Percentiles rank a stretch among this genome's conserved stretches.
These are phyloP conservation scores for Huntiella omanensis DNA, from an alignment of 2,329 filamentous ascomycete genomes.

Conservation along the genomic window DNA sequence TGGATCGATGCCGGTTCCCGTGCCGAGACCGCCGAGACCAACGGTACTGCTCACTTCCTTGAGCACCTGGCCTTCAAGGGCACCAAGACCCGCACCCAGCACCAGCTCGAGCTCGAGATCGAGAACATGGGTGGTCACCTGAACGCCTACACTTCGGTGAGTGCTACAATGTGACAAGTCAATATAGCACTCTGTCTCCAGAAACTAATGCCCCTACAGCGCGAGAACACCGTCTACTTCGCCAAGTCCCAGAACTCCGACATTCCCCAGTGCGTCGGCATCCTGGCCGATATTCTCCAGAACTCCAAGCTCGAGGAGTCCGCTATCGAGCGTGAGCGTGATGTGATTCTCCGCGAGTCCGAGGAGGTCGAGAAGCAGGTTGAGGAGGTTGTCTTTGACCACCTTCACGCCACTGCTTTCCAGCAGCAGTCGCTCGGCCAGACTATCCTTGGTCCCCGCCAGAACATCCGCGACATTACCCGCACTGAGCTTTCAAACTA, in stretches of 20 bases:
- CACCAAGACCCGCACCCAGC: conserved; percentile 82
- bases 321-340: conserved; percentile 92
- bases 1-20: conserved; percentile 99
- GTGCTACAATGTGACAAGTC: conserved; percentile 19
- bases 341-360: conserved; percentile 95
- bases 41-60: conserved; percentile 97
- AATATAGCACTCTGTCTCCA: too few species aligned
- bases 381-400: conserved; percentile 98
- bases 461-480: conserved; percentile 96
- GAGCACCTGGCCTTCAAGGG: conserved; percentile 99
- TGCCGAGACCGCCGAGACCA: conserved; percentile 95
- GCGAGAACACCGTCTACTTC: conserved; percentile 99
- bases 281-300: conserved; percentile 96
- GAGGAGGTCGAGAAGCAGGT: conserved; percentile 99
- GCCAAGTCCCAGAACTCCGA: conserved; percentile 98
- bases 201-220: conserved; percentile 28
- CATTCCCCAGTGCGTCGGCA: conserved; percentile 89
- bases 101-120: conserved; percentile 97
- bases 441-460: conserved; percentile 89
- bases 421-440: conserved; percentile 90
- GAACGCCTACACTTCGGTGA: conserved; percentile 97
- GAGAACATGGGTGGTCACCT: conserved; percentile 99
- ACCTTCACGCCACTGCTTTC: conserved; percentile 95
- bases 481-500: conserved; percentile 81
- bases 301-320: conserved; percentile 92